Percentiles rank a stretch among this genome's conserved stretches.
Evolutionary conservation across 2,329 filamentous ascomycete genomes (phyloP).

Genomic region (Passalora sequoiae): DNA sequence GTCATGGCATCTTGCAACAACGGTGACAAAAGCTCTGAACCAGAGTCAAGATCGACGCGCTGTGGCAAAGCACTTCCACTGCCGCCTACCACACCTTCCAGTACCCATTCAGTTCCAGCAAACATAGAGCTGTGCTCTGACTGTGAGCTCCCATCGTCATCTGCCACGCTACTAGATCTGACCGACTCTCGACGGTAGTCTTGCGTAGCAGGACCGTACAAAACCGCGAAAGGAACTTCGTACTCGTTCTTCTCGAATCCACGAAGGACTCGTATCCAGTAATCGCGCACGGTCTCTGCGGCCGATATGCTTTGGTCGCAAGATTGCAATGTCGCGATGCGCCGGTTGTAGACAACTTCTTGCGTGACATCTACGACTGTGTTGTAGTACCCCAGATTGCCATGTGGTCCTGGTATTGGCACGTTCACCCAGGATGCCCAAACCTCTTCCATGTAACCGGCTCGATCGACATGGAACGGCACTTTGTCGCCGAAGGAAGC

Average conservation of each 20-base stretch:
- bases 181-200: background rate
- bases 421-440: slow-evolving; percentile 16
- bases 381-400: slow-evolving; percentile 15
- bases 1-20: slow-evolving; percentile 1
- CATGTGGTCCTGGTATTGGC: slow-evolving; percentile 9
- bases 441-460: slow-evolving; percentile 16
- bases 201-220: slow-evolving; percentile 12
- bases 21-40: slow-evolving; percentile 1
- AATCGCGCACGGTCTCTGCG: slow-evolving; percentile 14
- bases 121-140: slow-evolving; percentile 7
- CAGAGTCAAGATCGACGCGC: slow-evolving; percentile 5
- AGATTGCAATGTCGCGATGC: slow-evolving; percentile 15
- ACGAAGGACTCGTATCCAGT: slow-evolving; percentile 14
- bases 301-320: slow-evolving; percentile 13
- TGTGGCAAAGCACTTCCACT: background rate
- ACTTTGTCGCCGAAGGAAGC: slow-evolving; percentile 7
- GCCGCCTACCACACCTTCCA: slow-evolving; percentile 7
- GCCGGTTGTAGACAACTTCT: slow-evolving; percentile 17
- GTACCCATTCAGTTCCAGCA: slow-evolving; percentile 6
- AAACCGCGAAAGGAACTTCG: slow-evolving; percentile 20
- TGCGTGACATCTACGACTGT: slow-evolving; percentile 17
- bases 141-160: slow-evolving; percentile 1
- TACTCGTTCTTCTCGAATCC: slow-evolving; percentile 15
- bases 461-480: slow-evolving; percentile 12
- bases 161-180: background rate